These are phyloP conservation scores for Penicillium herquei DNA, from an alignment of 495 filamentous ascomycete genomes.

Conservation along the genomic window DNA sequence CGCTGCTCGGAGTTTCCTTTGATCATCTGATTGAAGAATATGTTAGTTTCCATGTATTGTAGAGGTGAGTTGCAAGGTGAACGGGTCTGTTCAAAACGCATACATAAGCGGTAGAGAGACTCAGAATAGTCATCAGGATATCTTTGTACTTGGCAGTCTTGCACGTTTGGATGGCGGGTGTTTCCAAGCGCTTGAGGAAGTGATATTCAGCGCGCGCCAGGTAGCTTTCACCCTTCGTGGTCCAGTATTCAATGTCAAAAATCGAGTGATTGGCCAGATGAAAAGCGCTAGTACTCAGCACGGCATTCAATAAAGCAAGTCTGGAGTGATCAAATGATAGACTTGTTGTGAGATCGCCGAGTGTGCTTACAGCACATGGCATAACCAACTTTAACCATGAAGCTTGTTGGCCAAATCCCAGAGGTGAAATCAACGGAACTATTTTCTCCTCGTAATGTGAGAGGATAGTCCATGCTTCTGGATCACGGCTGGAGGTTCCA, in stretches of 20 bases:
- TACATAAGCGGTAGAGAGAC: constrained; percentile 24
- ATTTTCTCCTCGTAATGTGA: constrained; percentile 23
- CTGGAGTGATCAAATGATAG: constrained; percentile 4
- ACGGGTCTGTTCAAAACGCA: background rate
- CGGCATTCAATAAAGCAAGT: constrained; percentile 17
- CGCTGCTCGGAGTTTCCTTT: constrained; percentile 19
- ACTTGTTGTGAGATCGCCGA: constrained; percentile 13
- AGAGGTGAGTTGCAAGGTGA: background rate
- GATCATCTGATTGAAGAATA: constrained; percentile 11
- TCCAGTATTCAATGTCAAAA: constrained; percentile 4
- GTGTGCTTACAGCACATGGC: constrained; percentile 15
- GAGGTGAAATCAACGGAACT: constrained; percentile 16
- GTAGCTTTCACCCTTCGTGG: constrained; percentile 1
- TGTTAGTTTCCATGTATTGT: background rate
- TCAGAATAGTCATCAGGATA: constrained; percentile 18
- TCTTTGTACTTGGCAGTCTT: constrained; percentile 24
- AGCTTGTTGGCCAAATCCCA: constrained; percentile 14
- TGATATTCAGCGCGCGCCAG: constrained; percentile 10
- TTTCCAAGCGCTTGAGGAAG: constrained; percentile 14
- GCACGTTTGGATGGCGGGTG: background rate
- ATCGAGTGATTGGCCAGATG: constrained; percentile 11
- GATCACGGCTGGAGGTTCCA: background rate
- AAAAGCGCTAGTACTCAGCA: constrained; percentile 19
- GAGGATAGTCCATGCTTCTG: constrained; percentile 17
- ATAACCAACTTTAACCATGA: constrained; percentile 18